A percentile compares a stretch with the other conserved stretches of the same genome.
phyloP scores from a whole-genome alignment of 129 eudicot species.

The Glebionis coronaria region DNA sequence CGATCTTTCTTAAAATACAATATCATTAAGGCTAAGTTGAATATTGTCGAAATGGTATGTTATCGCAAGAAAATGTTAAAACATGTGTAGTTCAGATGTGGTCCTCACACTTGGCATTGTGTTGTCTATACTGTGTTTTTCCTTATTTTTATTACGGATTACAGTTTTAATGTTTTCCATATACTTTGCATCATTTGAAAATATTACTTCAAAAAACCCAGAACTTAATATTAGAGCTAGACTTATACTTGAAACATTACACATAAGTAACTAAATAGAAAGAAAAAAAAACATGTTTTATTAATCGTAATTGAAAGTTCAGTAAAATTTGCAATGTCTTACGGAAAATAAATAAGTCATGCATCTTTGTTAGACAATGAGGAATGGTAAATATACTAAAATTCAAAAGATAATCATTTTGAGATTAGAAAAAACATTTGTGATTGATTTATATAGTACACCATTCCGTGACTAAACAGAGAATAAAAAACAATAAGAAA shows the following conservation, averaged over 20 bases:
- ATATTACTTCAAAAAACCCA: background rate
- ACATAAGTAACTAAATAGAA: too few relatives aligned
- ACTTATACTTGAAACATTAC: too few relatives aligned
- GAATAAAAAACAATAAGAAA: slow-evolving; percentile 25
- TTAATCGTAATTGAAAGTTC: background rate
- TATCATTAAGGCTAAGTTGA: background rate
- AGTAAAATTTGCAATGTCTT: background rate
- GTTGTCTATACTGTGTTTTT: background rate
- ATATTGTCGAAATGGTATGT: background rate
- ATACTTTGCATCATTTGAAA: background rate
- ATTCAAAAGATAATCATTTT: background rate
- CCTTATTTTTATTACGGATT: background rate
- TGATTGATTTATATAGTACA: slow-evolving; percentile 14
- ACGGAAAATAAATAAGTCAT: too few relatives aligned
- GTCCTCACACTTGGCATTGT: background rate
- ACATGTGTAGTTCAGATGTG: background rate
- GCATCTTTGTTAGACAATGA: too few relatives aligned
- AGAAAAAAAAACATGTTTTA: background rate
- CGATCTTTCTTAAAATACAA: background rate
- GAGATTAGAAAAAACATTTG: slow-evolving; percentile 1
- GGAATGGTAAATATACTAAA: background rate
- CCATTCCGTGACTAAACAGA: slow-evolving; percentile 11
- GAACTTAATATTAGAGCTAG: too few relatives aligned
- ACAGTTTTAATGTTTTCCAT: background rate
- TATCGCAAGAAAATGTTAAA: background rate